Percentiles rank a stretch among this genome's conserved stretches.
phyloP scores from a whole-genome alignment of 2,329 filamentous ascomycete genomes.

The Eutypella sp. region DNA sequence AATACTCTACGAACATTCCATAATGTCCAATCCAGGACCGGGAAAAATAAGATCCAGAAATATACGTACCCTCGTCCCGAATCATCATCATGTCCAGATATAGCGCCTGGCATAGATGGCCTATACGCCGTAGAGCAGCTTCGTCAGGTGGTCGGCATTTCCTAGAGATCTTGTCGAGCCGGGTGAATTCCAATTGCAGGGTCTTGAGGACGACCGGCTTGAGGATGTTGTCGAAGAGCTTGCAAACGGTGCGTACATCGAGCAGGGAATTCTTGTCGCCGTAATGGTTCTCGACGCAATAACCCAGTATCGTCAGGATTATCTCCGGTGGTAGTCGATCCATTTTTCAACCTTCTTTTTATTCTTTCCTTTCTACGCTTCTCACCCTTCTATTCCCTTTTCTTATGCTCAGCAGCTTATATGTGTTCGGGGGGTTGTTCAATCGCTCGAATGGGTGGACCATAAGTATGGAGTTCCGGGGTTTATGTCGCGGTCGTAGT shows the following conservation, averaged over 20 bases:
- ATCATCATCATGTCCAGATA: constrained; percentile 50
- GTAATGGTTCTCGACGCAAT: constrained; percentile 32
- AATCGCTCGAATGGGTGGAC: too few relatives aligned
- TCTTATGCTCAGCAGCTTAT: too few relatives aligned
- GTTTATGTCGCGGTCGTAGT: too few relatives aligned
- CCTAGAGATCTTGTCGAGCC: constrained; percentile 34
- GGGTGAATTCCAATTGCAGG: constrained; percentile 45
- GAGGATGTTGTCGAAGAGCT: constrained; percentile 41
- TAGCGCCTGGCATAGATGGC: constrained; percentile 42
- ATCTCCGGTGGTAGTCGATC: constrained; percentile 44
- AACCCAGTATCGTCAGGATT: constrained; percentile 39
- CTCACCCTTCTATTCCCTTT: too few relatives aligned
- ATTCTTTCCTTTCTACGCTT: too few relatives aligned
- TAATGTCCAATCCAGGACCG: too few relatives aligned
- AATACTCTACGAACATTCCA: too few relatives aligned
- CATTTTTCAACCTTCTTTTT: too few relatives aligned
- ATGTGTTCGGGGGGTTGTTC: too few relatives aligned
- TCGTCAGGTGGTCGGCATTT: constrained; percentile 28
- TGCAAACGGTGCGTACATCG: constrained; percentile 43
- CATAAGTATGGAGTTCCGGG: too few relatives aligned
- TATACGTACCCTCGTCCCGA: constrained; percentile 42
- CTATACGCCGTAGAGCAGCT: constrained; percentile 41
- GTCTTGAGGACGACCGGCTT: constrained; percentile 42
- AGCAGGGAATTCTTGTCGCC: constrained; percentile 41
- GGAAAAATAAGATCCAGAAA: constrained; percentile 1